Conservation (phyloP, 2,329 filamentous ascomycete genomes). For the Metarhizium anisopliae region DNA sequence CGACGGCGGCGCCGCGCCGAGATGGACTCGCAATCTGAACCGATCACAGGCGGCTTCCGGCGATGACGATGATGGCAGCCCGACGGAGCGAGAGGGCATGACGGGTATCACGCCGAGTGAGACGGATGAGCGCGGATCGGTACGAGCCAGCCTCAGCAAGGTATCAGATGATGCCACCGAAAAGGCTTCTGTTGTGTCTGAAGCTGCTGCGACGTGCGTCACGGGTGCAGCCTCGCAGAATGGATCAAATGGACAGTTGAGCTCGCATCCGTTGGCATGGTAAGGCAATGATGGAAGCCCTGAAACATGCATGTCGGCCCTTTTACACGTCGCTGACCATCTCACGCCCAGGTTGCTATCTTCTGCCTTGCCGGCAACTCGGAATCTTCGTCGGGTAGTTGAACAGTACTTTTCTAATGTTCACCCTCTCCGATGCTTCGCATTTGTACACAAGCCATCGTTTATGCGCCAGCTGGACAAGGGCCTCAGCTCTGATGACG, state of each 20-base stretch:
- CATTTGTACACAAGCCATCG: conserved; percentile 30
- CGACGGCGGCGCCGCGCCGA: conserved; percentile 27
- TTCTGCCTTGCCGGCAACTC: conserved; percentile 21
- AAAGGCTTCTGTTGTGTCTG: conserved; percentile 1
- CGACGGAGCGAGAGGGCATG: background rate
- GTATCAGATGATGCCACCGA: background rate
- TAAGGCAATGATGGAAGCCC: background rate
- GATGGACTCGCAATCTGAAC: conserved; percentile 26
- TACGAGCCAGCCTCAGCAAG: background rate
- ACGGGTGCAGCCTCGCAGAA: background rate
- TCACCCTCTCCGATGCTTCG: conserved; percentile 31
- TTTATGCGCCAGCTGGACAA: conserved; percentile 29
- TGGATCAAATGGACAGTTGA: background rate
- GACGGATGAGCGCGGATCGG: background rate
- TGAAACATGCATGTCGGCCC: background rate
- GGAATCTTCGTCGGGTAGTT: conserved; percentile 25
- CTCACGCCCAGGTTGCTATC: conserved; percentile 20
- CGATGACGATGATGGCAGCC: conserved; percentile 1
- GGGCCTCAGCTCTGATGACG: conserved; percentile 25
- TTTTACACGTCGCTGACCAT: background rate
- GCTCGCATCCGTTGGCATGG: conserved; percentile 5
- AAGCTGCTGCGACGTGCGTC: background rate
- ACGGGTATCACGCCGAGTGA: background rate
- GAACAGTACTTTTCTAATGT: conserved; percentile 30
- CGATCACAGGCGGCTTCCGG: conserved; percentile 4